Base-by-base conservation (phyloP, 1,139 yeast species). In the Kodamaea suecica region DNA sequence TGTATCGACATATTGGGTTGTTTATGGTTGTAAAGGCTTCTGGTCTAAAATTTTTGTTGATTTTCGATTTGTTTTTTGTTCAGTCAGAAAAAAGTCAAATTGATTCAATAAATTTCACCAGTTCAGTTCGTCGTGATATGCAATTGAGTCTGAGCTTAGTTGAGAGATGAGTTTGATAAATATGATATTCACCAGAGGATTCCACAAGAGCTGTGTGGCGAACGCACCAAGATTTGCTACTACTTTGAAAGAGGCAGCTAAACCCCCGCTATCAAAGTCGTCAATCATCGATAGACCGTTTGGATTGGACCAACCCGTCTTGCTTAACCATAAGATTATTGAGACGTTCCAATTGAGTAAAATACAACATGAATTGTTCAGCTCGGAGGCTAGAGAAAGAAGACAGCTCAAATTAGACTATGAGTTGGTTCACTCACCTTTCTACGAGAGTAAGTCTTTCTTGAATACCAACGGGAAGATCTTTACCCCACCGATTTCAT, bases 341-440 rank as follows among this genome's bases (percentile, higher is more conserved):
- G 47, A 49, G 19, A 52, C 56, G 8, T 53, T 56, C 33, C 46
- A 56, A 3, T 34, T 57, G 11, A 37, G 47, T 10, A 52, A 52
- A 29, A 37, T 63, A n/a, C 49, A 42, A 25, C 43, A 53, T 30
- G 57, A 58, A 30, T 31, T 63, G 13, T 67, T 69, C 44, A 57
- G 68, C 30, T 43, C 51, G 4, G 68, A 73, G 57, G 61, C 72
- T 38, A 61, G 73, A 64, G 70, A 80, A 68, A 46, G 74, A 57
- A 59, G 87, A 70, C 71, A 66, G 39, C 54, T 58, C 42, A 61
- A 65, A 41, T 62, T 85, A 40, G 88, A 85, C 50, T 73, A 78
- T 40, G 97, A 88, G 55, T 74, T 88, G 45, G 78, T 85, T 25
- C 86, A 83, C 50, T 84, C 95, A n/a, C 88, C 94, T 17, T 80